These are phyloP conservation scores for Phytophthora tubulina DNA, from an alignment of 352 stramenopile genomes.

Conservation along the genomic window DNA sequence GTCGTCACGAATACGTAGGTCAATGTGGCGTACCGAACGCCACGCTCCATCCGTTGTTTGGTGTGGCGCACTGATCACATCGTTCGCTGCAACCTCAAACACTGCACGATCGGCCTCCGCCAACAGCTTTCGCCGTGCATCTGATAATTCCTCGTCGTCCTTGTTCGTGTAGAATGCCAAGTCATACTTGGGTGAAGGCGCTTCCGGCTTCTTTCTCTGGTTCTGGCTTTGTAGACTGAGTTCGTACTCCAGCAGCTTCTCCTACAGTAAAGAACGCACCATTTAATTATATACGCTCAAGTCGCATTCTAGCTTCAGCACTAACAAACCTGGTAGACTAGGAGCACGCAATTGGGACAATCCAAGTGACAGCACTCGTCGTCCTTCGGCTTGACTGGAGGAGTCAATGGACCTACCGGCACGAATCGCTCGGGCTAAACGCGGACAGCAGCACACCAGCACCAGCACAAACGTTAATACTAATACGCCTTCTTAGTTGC, in stretches of 20 bases:
- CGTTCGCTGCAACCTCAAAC: slow-evolving; percentile 64
- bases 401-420: slow-evolving; percentile 49
- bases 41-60: slow-evolving; percentile 61
- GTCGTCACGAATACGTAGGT: slow-evolving; percentile 55
- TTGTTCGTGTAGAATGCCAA: slow-evolving; percentile 58
- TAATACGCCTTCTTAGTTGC: background rate
- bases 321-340: slow-evolving; percentile 81
- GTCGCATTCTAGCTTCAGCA: background rate
- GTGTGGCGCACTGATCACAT: slow-evolving; percentile 68
- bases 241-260: slow-evolving; percentile 89
- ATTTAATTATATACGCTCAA: background rate
- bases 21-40: slow-evolving; percentile 79
- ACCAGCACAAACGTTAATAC: slow-evolving; percentile 9
- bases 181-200: slow-evolving; percentile 54
- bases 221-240: slow-evolving; percentile 55
- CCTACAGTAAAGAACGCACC: slow-evolving; percentile 41
- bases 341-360: slow-evolving; percentile 88
- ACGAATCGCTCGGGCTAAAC: slow-evolving; percentile 33
- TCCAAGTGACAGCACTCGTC: slow-evolving; percentile 88
- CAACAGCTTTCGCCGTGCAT: slow-evolving; percentile 46
- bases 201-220: slow-evolving; percentile 29
- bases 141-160: slow-evolving; percentile 40
- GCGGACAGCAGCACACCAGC: background rate
- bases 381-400: slow-evolving; percentile 71
- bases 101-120: slow-evolving; percentile 47